Evolutionary conservation across 495 filamentous ascomycete species (phyloP), one percentile per base, ranked within the genome.

Genomic region (Sporormia fimetaria): DNA sequence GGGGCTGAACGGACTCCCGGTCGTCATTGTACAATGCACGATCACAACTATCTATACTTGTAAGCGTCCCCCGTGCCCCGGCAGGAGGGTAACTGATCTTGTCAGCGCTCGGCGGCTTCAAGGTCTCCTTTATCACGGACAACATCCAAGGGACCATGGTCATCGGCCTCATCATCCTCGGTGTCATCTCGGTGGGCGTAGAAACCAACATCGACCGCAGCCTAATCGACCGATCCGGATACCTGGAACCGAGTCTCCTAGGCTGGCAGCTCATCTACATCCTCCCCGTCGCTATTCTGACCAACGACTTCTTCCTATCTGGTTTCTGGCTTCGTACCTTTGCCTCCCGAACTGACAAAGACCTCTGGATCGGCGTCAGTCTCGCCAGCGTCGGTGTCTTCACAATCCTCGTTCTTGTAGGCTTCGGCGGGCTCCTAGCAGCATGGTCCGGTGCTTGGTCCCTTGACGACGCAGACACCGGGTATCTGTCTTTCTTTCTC

Each of bases 301-400:
- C 80, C 21, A 85, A 83, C 54, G 71, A 82, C 57, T 82, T 86
- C 65, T 86, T 86, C 61, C 62, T 85, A 22, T 80, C 79, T 35
- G 72, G 71, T 44, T 83, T 80, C 63, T 86, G 81, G 81, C 73
- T 85, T 51, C 76, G 81, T 33, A 80, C 81, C n/a, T 86, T 86
- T 55, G 78, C 81, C 15, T 77, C 78, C 41, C 78, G 75, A 52
- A 80, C 80, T 0, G 81, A 86, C 62, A 75, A 66, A 42, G 81
- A 85, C 48, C 70, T 86, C n/a, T 73, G 69, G 64, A 65, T 82
- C 37, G 81, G 81, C 8, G 67, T 79, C 22, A 65, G 65, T n/a
- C 61, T 80, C 12, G 81, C 81, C 14, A 68, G 71, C 9, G 56
- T 75, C 6, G 70, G 62, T 33, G 68, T 79, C 23, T 67, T 79